These are phyloP conservation scores for Corinectria fuckeliana DNA, from an alignment of 2,329 filamentous ascomycete genomes.

Conservation along the genomic window DNA sequence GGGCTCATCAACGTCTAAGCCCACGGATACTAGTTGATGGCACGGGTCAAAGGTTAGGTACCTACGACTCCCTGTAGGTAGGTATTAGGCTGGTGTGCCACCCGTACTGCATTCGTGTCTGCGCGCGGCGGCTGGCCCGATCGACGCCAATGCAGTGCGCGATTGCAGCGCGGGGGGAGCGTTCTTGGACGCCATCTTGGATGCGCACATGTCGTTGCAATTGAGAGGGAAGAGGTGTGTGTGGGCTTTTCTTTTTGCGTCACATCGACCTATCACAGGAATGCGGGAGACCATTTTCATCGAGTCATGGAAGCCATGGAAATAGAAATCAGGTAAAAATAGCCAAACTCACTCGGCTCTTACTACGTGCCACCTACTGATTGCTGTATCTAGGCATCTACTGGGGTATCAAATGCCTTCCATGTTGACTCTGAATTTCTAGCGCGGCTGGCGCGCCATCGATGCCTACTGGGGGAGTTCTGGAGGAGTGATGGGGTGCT, in stretches of 20 bases:
- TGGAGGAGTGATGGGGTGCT: no score
- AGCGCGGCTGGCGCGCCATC: neutral
- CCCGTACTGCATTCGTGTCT: neutral
- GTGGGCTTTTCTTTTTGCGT: neutral
- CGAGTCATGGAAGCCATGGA: neutral
- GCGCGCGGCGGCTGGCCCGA: slow-evolving; percentile 11
- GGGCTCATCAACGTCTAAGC: neutral
- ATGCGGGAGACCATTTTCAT: neutral
- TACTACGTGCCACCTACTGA: no score
- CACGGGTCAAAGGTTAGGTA: slow-evolving; percentile 13
- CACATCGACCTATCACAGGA: neutral
- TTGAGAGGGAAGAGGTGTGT: neutral
- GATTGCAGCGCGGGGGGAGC: slow-evolving; percentile 32
- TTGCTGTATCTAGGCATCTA: no score
- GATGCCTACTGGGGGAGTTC: no score
- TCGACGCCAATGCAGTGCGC: no score
- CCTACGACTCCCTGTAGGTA: no score
- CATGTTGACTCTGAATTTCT: neutral
- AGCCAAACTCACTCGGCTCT: no score
- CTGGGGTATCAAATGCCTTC: no score
- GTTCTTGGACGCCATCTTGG: neutral
- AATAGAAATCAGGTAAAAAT: no score
- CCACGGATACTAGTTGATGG: neutral
- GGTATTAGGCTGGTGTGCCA: neutral
- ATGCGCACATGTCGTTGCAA: slow-evolving; percentile 2